These are phyloP conservation scores for Potentilla sterilis DNA, from an alignment of 306 rosid species.

Conservation along the genomic window DNA sequence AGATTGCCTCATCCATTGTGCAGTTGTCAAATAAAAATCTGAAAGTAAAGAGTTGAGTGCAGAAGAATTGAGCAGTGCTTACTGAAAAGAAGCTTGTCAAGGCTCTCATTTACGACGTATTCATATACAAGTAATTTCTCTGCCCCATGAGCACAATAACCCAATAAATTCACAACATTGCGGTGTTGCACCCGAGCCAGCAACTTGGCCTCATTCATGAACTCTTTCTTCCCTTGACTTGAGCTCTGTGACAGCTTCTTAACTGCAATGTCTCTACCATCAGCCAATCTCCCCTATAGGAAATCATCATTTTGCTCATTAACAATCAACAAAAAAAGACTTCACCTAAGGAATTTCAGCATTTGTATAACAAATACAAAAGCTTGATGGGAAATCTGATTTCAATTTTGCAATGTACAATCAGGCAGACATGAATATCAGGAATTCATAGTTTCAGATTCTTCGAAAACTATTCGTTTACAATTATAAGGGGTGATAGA, in stretches of 20 bases:
- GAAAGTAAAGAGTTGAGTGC: background rate
- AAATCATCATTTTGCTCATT: background rate
- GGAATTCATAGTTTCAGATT: background rate
- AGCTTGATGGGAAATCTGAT: background rate
- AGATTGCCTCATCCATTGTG: background rate
- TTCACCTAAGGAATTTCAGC: background rate
- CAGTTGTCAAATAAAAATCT: slow-evolving; percentile 4
- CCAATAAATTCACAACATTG: slow-evolving; percentile 86
- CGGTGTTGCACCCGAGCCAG: slow-evolving; percentile 91
- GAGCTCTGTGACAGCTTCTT: slow-evolving; percentile 78
- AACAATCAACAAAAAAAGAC: background rate
- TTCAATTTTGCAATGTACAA: background rate
- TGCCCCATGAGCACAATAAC: slow-evolving; percentile 68
- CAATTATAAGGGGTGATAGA: background rate
- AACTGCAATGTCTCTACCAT: slow-evolving; percentile 90
- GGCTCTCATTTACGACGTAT: slow-evolving; percentile 78
- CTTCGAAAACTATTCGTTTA: no score
- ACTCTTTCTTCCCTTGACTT: slow-evolving; percentile 85
- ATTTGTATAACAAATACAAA: background rate
- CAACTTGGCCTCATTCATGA: slow-evolving; percentile 81
- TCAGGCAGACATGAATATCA: background rate
- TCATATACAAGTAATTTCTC: slow-evolving; percentile 94
- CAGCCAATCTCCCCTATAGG: slow-evolving; percentile 70
- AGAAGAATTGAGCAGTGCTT: slow-evolving; percentile 32
- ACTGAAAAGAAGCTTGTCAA: slow-evolving; percentile 94